phyloP scores from a whole-genome alignment of 495 filamentous ascomycete species.

The Penicillium goetzii region DNA sequence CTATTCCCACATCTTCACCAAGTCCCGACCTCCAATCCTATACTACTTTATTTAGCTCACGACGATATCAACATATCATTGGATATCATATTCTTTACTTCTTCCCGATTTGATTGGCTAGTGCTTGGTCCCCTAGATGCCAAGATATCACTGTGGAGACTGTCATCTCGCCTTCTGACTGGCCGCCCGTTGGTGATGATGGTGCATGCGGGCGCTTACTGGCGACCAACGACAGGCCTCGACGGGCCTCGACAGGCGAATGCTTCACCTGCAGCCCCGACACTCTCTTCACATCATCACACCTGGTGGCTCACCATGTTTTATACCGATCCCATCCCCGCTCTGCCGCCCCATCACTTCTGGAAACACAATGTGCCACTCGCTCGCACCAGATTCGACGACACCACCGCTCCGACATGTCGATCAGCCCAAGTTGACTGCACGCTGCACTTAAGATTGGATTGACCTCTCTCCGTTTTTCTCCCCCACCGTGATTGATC shows the following conservation, averaged over 20 bases:
- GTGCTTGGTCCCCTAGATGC: conserved; percentile 3
- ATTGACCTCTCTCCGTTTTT: conserved; percentile 10
- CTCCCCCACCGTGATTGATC: conserved; percentile 20
- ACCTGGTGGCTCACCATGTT: conserved; percentile 29
- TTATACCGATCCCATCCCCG: conserved; percentile 32
- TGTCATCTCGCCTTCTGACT: conserved; percentile 22
- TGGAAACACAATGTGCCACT: conserved; percentile 28
- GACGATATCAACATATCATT: not conserved
- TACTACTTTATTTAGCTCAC: not conserved
- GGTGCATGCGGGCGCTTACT: conserved; percentile 42
- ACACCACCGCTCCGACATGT: conserved; percentile 23
- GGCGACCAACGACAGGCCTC: conserved; percentile 37
- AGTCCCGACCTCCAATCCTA: not conserved
- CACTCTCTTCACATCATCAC: conserved; percentile 38
- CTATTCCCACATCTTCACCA: not conserved
- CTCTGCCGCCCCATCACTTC: conserved; percentile 29
- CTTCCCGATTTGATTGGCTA: not conserved
- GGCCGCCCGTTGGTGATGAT: conserved; percentile 30
- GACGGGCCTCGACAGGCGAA: conserved; percentile 12
- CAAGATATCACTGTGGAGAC: conserved; percentile 6
- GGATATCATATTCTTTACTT: not conserved
- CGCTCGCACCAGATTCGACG: conserved; percentile 26
- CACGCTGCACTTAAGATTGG: conserved; percentile 25
- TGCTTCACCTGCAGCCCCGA: conserved; percentile 21
- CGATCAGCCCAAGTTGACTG: conserved; percentile 31